Evolutionary conservation across 352 stramenopile species (phyloP).

Genomic region (Phytophthora quininea): DNA sequence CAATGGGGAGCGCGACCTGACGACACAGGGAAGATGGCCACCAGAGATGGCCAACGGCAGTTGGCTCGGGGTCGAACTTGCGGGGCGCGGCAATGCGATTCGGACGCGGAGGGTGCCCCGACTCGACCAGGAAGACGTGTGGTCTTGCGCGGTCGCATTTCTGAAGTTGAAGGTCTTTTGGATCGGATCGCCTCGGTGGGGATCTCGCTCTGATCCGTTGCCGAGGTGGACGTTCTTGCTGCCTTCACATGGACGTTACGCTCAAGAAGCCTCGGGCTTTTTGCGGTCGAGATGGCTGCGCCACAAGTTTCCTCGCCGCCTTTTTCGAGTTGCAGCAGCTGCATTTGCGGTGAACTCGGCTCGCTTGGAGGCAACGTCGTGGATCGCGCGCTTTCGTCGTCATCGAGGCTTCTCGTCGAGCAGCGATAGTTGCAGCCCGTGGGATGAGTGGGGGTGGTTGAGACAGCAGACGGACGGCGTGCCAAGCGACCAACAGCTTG

Average conservation of each 20-base stretch:
- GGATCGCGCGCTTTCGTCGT: conserved; percentile 18
- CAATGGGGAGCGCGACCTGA: background rate
- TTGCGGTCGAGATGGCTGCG: background rate
- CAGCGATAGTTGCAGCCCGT: conserved; percentile 9
- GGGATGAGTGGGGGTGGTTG: conserved; percentile 13
- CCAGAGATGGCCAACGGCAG: too few species aligned
- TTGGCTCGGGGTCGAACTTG: too few species aligned
- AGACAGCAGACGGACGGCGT: conserved; percentile 11
- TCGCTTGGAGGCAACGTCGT: conserved; percentile 22
- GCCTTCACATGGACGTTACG: background rate
- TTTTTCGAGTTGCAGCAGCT: conserved; percentile 44
- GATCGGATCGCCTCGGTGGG: too few species aligned
- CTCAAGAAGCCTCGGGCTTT: background rate
- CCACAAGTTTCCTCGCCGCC: conserved; percentile 16
- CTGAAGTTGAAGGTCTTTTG: too few species aligned
- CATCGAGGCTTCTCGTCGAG: conserved; percentile 19
- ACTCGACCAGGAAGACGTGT: too few species aligned
- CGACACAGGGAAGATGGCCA: background rate
- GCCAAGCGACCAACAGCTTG: too few species aligned
- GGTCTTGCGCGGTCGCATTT: too few species aligned
- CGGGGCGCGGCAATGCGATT: too few species aligned
- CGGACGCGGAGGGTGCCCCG: too few species aligned
- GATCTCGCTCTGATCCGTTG: too few species aligned
- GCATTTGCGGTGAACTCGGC: conserved; percentile 19
- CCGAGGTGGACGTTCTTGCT: background rate